Conservation (phyloP, 139 green algal genomes). For the Closterium sp. region DNA sequence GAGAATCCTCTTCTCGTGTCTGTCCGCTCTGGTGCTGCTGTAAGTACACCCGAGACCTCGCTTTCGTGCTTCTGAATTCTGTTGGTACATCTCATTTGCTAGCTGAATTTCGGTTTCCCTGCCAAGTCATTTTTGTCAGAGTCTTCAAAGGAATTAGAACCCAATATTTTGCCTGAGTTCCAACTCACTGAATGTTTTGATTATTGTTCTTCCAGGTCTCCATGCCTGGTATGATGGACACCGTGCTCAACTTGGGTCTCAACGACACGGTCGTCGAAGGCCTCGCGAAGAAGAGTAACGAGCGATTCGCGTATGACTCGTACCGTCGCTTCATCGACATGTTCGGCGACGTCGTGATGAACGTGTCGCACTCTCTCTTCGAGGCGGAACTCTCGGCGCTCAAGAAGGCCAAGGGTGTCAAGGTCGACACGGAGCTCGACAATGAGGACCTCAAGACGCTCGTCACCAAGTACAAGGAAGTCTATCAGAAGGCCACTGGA, state of each 20-base stretch:
- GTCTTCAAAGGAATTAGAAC: too few relatives aligned
- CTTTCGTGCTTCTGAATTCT: neutral
- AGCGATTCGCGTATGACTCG: slow-evolving; percentile 61
- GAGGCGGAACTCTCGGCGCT: slow-evolving; percentile 73
- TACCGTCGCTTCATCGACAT: slow-evolving; percentile 85
- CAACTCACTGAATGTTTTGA: neutral
- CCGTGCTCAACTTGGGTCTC: slow-evolving; percentile 84
- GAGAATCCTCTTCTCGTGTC: slow-evolving; percentile 76
- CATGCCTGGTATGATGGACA: slow-evolving; percentile 91
- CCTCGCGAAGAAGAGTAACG: slow-evolving; percentile 58
- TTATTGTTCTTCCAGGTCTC: slow-evolving; percentile 45
- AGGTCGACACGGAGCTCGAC: slow-evolving; percentile 76
- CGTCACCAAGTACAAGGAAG: slow-evolving; percentile 73
- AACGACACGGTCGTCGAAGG: slow-evolving; percentile 75
- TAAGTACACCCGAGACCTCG: slow-evolving; percentile 21
- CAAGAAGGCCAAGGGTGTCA: slow-evolving; percentile 64
- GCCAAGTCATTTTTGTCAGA: too few relatives aligned
- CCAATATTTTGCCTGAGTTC: too few relatives aligned
- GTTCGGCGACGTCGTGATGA: slow-evolving; percentile 72
- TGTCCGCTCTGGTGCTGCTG: slow-evolving; percentile 79
- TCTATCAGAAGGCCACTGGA: slow-evolving; percentile 62
- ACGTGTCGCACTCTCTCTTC: slow-evolving; percentile 75
- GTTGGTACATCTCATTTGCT: neutral
- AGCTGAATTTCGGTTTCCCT: too few relatives aligned
- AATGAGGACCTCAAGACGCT: slow-evolving; percentile 72